A percentile compares a stretch with the other conserved stretches of the same genome.
phyloP scores from a whole-genome alignment of 1,284 basidiomycete species.

The Fistulina hepatica region DNA sequence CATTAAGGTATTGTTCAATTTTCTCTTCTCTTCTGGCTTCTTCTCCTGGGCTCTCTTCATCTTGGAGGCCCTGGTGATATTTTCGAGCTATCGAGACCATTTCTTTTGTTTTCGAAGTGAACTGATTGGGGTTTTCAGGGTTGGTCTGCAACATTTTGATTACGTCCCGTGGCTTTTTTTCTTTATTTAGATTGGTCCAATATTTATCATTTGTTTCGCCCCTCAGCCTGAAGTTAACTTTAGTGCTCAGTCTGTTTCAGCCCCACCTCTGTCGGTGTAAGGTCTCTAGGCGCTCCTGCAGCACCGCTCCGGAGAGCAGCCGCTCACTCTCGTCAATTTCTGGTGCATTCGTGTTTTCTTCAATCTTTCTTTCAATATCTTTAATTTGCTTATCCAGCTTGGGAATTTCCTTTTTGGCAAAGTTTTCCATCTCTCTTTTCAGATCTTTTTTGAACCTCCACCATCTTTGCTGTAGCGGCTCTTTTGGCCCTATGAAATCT shows the following conservation, averaged over 20 bases:
- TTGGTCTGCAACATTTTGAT: constrained; percentile 4
- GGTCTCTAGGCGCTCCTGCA: too few species aligned
- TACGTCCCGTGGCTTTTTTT: constrained; percentile 6
- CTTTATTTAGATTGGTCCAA: constrained; percentile 13
- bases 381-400: neutral
- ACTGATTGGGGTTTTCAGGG: neutral
- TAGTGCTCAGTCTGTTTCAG: too few species aligned
- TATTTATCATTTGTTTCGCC: constrained; percentile 4
- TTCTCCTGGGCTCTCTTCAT: neutral
- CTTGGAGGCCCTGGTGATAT: constrained; percentile 10
- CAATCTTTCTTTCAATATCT: too few species aligned
- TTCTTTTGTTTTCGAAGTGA: constrained; percentile 4
- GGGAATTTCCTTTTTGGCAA: neutral
- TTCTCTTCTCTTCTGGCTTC: neutral
- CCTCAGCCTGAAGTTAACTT: too few species aligned
- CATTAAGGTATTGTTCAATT: neutral
- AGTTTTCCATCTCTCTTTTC: neutral
- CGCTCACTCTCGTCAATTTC: neutral
- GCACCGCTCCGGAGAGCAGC: too few species aligned
- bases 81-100: constrained; percentile 14
- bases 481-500: neutral
- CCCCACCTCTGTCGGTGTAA: too few species aligned
- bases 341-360: too few species aligned
- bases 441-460: neutral
- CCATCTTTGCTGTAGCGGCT: neutral